Evolutionary conservation across 2,329 filamentous ascomycete genomes (phyloP), one percentile per base, ranked within the genome.

Genomic region (Fonsecaea multimorphosa): DNA sequence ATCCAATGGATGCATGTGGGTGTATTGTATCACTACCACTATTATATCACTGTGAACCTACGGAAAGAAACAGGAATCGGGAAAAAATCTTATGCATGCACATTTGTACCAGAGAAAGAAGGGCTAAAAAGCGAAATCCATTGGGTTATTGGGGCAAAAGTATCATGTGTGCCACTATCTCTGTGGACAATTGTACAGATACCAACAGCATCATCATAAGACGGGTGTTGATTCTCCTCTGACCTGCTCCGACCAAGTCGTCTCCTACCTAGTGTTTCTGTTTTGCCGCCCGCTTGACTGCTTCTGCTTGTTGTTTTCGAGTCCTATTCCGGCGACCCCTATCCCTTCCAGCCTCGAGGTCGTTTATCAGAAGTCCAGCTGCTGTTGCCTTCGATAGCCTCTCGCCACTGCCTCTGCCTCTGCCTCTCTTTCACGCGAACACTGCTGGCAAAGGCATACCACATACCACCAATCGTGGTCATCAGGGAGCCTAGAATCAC

Each of bases 401-500:
- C n/a, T 3, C 51, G 24, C 16, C 31, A 31, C 8, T 29, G 27
- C 5, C 36, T 40, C 36, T 16, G 38, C 5, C 11, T 12, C 11
- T 46, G 57, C 40, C 46, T 31, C 49, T 34, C 46, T 27, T n/a
- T 61, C 29, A 8, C 29, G 3, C 3, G 8, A 8, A 31, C 3
- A 31, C 8, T 31, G 29, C 29, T 57, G 12, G 56, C 65, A 31
- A 53, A 57, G 16, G 61, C 60, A 36, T 64, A 67, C 57, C 61
- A 64, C 2, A 60, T 53, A 5, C 65, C 57, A 1, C 65, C 65
- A 3, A 58, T 4, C 9, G 51, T n/a, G 2, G 65, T 67, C 36
- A 67, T 54, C 29, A 61, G 32, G n/a, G 52, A 54, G 1, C 65
- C 65, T 0, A 62, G 11, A 4, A 55, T 46, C 4, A 65, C 32